A percentile compares a stretch with the other conserved stretches of the same genome.
Conservation (phyloP, 164 flowering plant species). For the Magnolia sinica region DNA sequence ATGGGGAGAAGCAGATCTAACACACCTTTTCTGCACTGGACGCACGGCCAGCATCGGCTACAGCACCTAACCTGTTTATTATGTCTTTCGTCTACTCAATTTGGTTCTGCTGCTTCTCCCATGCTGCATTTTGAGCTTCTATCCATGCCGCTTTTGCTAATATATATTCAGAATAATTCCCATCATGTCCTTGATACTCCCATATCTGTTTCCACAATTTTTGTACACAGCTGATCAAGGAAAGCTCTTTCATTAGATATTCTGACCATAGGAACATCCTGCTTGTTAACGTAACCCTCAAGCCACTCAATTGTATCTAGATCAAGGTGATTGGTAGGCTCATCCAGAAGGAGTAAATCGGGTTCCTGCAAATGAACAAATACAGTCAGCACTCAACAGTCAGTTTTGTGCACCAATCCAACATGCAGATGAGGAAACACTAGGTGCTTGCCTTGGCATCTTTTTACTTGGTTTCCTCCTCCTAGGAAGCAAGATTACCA, state of each 20-base stretch:
- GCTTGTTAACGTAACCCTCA: slow-evolving; percentile 82
- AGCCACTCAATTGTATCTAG: slow-evolving; percentile 99
- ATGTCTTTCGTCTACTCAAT: slow-evolving; percentile 76
- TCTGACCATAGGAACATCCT: slow-evolving; percentile 93
- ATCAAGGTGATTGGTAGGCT: slow-evolving; percentile 98
- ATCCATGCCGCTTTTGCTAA: slow-evolving; percentile 79
- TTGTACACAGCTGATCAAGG: slow-evolving; percentile 93
- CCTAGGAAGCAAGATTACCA: slow-evolving; percentile 20
- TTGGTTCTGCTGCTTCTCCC: slow-evolving; percentile 99
- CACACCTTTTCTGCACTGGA: slow-evolving; percentile 94
- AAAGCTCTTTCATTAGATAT: slow-evolving; percentile 99
- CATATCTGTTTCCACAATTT: slow-evolving; percentile 98
- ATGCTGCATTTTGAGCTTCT: slow-evolving; percentile 85
- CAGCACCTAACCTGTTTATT: slow-evolving; percentile 78
- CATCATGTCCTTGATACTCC: slow-evolving; percentile 86
- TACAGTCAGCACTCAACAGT: neutral
- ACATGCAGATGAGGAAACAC: slow-evolving; percentile 62
- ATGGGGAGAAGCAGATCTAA: neutral
- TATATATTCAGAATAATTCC: slow-evolving; percentile 86
- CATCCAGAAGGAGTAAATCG: slow-evolving; percentile 89
- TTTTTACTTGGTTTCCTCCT: slow-evolving; percentile 49
- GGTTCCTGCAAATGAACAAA: slow-evolving; percentile 65
- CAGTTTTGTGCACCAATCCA: neutral
- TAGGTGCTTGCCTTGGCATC: slow-evolving; percentile 57
- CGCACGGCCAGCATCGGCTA: slow-evolving; percentile 95